Conservation (phyloP, 345 rosid species). For the Fremontodendron californicum region DNA sequence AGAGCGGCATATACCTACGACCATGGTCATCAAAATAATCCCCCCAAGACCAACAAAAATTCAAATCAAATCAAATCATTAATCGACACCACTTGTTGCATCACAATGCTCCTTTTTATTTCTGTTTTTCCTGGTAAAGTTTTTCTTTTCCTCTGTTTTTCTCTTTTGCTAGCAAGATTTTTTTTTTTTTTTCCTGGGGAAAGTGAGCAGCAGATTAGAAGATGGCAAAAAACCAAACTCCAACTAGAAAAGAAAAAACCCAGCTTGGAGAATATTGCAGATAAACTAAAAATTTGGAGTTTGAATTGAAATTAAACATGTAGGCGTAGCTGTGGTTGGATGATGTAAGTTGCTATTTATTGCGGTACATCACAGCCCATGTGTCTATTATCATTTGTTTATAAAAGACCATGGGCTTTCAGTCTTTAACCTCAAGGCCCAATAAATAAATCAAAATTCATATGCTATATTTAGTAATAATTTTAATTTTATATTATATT, state of each 20-base stretch:
- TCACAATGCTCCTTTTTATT: background rate
- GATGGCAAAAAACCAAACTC: background rate
- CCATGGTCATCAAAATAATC: constrained; percentile 20
- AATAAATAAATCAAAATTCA: background rate
- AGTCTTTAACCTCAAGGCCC: background rate
- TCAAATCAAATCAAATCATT: constrained; percentile 8
- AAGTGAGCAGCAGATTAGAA: background rate
- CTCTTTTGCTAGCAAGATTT: background rate
- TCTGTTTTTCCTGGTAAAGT: background rate
- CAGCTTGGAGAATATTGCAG: background rate
- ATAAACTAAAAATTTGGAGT: background rate
- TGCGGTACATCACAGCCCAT: background rate
- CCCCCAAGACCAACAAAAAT: background rate
- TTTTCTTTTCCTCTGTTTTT: background rate
- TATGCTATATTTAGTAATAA: background rate
- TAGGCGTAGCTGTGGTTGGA: background rate
- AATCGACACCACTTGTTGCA: background rate
- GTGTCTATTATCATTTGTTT: background rate
- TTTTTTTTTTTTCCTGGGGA: background rate
- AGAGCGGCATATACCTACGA: constrained; percentile 36
- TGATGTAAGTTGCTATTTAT: background rate
- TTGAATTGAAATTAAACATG: background rate
- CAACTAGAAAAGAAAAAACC: background rate
- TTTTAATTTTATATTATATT: background rate
- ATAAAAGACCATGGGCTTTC: background rate